These are phyloP conservation scores for Coemansia sp. DNA, from an alignment of 192 early-diverging fungal genomes.

Conservation along the genomic window DNA sequence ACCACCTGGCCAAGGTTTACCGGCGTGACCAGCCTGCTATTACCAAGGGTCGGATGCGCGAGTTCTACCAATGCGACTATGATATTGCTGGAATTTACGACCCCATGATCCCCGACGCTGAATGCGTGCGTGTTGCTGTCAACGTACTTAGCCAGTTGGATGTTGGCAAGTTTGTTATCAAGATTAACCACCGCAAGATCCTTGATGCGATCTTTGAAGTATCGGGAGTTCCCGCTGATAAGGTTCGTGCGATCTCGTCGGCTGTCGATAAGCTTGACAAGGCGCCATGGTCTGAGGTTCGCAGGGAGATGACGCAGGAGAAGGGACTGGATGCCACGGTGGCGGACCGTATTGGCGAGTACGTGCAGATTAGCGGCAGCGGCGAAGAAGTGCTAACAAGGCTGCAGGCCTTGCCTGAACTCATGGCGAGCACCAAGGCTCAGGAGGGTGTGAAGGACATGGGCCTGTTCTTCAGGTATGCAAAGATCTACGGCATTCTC, in stretches of 20 bases:
- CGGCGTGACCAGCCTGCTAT: constrained; percentile 97
- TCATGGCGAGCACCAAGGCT: constrained; percentile 69
- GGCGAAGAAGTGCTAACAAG: constrained; percentile 73
- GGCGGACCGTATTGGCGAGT: constrained; percentile 93
- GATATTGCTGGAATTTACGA: constrained; percentile 96
- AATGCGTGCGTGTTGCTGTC: constrained; percentile 76
- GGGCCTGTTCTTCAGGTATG: constrained; percentile 79
- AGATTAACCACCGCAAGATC: constrained; percentile 97
- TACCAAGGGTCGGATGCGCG: constrained; percentile 98
- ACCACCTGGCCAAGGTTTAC: constrained; percentile 99
- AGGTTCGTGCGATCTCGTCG: constrained; percentile 90
- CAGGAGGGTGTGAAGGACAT: constrained; percentile 84
- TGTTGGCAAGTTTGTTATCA: constrained; percentile 87
- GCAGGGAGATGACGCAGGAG: constrained; percentile 90
- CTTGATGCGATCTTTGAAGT: constrained; percentile 97
- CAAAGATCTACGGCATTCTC: constrained; percentile 74
- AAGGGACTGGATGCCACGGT: constrained; percentile 78
- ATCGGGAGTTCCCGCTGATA: constrained; percentile 87
- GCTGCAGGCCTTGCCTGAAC: constrained; percentile 64
- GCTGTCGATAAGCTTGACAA: constrained; percentile 99
- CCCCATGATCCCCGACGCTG: constrained; percentile 96
- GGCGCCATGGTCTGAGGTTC: constrained; percentile 91
- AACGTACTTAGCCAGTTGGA: constrained; percentile 82
- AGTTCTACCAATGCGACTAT: constrained; percentile 99
- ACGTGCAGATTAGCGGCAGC: constrained; percentile 75